These are phyloP conservation scores for Cryoendolithus antarcticus DNA, from an alignment of 2,329 filamentous ascomycete species.

Conservation along the genomic window DNA sequence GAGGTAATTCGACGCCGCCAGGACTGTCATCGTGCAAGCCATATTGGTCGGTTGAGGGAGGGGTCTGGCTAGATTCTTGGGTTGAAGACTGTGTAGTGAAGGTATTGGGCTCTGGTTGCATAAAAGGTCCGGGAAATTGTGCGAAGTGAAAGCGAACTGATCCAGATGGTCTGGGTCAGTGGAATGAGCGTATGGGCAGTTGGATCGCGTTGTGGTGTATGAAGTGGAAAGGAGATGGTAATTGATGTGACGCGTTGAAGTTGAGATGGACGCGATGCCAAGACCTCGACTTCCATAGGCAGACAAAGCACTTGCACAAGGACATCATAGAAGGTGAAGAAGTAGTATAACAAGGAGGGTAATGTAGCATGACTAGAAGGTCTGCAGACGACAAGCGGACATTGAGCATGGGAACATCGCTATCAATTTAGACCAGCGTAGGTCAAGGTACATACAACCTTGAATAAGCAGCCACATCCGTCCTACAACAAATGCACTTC, in stretches of 20 bases:
- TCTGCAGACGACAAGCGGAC: too few relatives aligned
- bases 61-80: constrained; percentile 29
- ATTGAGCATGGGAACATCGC: too few relatives aligned
- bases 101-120: constrained; percentile 49
- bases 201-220: constrained; percentile 4
- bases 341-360: too few relatives aligned
- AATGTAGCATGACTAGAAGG: too few relatives aligned
- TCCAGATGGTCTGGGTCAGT: constrained; percentile 42
- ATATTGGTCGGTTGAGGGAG: constrained; percentile 41
- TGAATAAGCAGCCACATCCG: constrained; percentile 79
- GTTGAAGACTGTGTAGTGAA: constrained; percentile 24
- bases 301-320: too few relatives aligned
- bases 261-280: not conserved
- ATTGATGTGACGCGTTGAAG: not conserved
- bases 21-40: constrained; percentile 39
- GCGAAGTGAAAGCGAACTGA: constrained; percentile 38
- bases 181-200: constrained; percentile 15
- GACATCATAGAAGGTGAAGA: too few relatives aligned
- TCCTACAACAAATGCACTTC: constrained; percentile 86
- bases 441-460: constrained; percentile 81
- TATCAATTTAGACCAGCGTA: too few relatives aligned
- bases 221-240: not conserved
- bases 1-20: constrained; percentile 25
- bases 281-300: too few relatives aligned
- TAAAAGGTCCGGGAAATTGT: constrained; percentile 39